These are phyloP conservation scores for Fagopyrum homotropicum DNA, from an alignment of 148 eudicot genomes.

Conservation along the genomic window DNA sequence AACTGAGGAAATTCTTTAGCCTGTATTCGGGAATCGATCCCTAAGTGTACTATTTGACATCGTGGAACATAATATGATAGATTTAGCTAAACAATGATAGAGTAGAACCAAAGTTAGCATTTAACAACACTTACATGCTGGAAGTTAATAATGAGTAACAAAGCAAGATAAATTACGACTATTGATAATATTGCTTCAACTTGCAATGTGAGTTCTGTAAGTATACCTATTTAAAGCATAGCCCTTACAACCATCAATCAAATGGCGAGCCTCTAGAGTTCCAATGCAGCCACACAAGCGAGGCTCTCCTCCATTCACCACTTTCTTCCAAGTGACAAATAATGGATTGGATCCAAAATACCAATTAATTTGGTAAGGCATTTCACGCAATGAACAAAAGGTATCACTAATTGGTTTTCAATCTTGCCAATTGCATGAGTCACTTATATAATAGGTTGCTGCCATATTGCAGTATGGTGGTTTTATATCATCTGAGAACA, in stretches of 20 bases:
- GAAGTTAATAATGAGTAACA: not conserved
- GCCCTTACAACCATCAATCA: no score
- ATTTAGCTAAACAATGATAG: not conserved
- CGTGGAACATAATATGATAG: slow-evolving; percentile 16
- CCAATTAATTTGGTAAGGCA: slow-evolving; percentile 13
- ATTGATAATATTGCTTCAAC: not conserved
- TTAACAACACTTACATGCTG: not conserved
- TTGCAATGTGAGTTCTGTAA: not conserved
- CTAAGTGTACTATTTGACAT: slow-evolving; percentile 70
- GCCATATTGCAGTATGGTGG: not conserved
- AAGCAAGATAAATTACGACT: not conserved
- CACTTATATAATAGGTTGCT: not conserved
- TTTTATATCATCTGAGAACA: not conserved
- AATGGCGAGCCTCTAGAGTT: slow-evolving; percentile 37
- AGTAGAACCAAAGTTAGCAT: slow-evolving; percentile 2
- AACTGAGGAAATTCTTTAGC: slow-evolving; percentile 84
- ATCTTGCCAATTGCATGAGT: not conserved
- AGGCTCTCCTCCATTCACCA: slow-evolving; percentile 85
- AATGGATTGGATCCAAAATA: slow-evolving; percentile 71
- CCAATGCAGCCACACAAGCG: slow-evolving; percentile 99
- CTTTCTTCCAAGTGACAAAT: slow-evolving; percentile 98
- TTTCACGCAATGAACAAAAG: not conserved
- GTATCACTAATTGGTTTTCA: not conserved
- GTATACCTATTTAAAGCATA: not conserved
- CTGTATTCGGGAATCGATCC: slow-evolving; percentile 87